A percentile compares a stretch with the other conserved stretches of the same genome.
Conservation (phyloP, 1,284 basidiomycete genomes). For the Tausonia pullulans region DNA sequence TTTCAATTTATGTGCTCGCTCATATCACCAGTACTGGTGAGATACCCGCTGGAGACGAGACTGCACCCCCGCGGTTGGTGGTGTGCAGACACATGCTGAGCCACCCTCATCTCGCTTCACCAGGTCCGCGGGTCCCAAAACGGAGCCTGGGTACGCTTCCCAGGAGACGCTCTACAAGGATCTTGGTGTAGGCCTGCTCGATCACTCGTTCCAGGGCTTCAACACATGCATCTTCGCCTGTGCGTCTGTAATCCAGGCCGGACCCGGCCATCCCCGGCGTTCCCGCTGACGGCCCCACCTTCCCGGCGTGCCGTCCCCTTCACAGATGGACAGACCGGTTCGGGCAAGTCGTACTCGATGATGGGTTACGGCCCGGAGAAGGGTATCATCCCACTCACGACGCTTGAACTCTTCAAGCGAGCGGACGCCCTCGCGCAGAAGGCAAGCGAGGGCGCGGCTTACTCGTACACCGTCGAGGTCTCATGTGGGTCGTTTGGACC, state of each 20-base stretch:
- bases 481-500: constrained; percentile 37
- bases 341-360: constrained; percentile 52
- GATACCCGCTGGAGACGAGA: background rate
- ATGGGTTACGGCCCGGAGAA: constrained; percentile 98
- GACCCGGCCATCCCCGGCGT: background rate
- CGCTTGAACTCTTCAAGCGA: constrained; percentile 79
- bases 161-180: constrained; percentile 92
- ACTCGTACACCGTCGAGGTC: constrained; percentile 84
- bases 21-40: constrained; percentile 15
- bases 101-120: constrained; percentile 40
- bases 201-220: constrained; percentile 92
- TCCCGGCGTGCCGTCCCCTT: background rate
- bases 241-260: constrained; percentile 41
- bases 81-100: constrained; percentile 47
- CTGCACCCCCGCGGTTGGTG: background rate
- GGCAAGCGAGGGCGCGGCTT: constrained; percentile 47
- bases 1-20: background rate
- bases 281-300: background rate
- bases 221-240: constrained; percentile 96
- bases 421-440: constrained; percentile 50
- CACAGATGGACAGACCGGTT: constrained; percentile 24
- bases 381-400: constrained; percentile 94
- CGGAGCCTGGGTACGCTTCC: constrained; percentile 78
- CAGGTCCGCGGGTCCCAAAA: constrained; percentile 71
- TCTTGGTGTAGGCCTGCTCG: constrained; percentile 82